Conservation (phyloP, 2,329 filamentous ascomycete genomes). For the Fusarium sp. region DNA sequence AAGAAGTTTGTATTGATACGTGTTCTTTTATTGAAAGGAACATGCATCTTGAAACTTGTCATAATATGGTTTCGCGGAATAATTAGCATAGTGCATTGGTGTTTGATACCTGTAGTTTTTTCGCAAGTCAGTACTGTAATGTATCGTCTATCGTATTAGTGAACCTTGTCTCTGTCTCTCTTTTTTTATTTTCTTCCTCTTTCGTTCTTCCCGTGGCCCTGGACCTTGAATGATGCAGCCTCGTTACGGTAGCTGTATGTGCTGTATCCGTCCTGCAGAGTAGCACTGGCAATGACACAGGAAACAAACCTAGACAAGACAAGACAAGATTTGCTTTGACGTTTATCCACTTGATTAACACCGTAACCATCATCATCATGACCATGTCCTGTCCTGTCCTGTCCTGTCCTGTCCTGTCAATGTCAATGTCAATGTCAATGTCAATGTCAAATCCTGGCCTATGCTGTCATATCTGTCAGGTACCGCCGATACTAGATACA, state of each 20-base stretch:
- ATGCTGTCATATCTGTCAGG: background rate
- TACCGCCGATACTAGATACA: slow-evolving; percentile 3
- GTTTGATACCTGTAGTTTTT: background rate
- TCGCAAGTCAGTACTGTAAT: background rate
- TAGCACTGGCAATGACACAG: background rate
- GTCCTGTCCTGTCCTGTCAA: too few relatives aligned
- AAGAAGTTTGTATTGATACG: background rate
- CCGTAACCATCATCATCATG: slow-evolving; percentile 7
- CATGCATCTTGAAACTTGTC: slow-evolving; percentile 5
- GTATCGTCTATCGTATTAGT: slow-evolving; percentile 6
- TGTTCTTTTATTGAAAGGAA: background rate
- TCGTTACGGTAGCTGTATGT: background rate
- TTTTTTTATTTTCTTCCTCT: background rate
- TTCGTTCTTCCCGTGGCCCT: slow-evolving; percentile 4
- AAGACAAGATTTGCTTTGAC: slow-evolving; percentile 14
- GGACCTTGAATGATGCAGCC: slow-evolving; percentile 7
- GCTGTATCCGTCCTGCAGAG: background rate
- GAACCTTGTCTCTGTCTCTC: background rate
- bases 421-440: too few relatives aligned
- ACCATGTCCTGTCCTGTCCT: background rate
- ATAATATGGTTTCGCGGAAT: background rate
- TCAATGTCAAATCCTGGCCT: slow-evolving; percentile 1
- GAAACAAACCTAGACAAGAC: slow-evolving; percentile 23
- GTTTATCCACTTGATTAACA: slow-evolving; percentile 24
- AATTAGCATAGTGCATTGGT: background rate